Base-by-base conservation (phyloP, 768 basidiomycete species). In the Russula virescens region DNA sequence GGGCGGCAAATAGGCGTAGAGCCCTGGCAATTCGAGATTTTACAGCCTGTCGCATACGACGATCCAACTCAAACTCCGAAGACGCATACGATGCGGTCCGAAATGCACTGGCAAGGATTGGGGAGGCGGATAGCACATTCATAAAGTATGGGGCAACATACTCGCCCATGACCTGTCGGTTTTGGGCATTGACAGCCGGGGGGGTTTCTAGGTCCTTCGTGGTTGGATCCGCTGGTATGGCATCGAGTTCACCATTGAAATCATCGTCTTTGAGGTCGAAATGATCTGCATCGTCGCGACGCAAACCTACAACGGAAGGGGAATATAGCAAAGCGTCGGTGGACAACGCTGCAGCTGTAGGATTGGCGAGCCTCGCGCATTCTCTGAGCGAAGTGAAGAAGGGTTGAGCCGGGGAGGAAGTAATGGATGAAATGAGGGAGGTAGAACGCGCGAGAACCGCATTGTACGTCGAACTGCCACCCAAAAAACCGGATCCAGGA, bases 221-320 rank as follows among this genome's bases (percentile, higher is more conserved):
- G 26, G 62, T 66, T 40, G 65, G 65, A 61, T 67, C 66, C 49
- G 66, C 66, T 42, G 63, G 66, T 46, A 67, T 64, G 31, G 63
- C 66, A 19, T 67, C 66, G n/a, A 59, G 58, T 59, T 64, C 62
- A 26, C 58, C 57, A 38, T 57, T 45, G 42, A 67, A 67, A 56
- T 67, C 63, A 21, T 64, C 63, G 11, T 64, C 50, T 8, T 21
- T 28, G 16, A 40, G 35, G 23, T 67, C 56, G 49, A 67, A 61
- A 31, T 48, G 48, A 43, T 67, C 66, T 25, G 56, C 58, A 21
- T 67, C 66, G 31, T 64, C 66, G n/a, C 66, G 66, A 53, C 66
- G 66, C 45, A 67, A 23, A 6, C 66, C 63, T 21, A 67, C 63
- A 28, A 67, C 53, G 25, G 48, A 55, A 48, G 66, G 66, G 3